A percentile compares a stretch with the other conserved stretches of the same genome.
Evolutionary conservation across 2,329 filamentous ascomycete species (phyloP).

Genomic region (Colletotrichum sp.): DNA sequence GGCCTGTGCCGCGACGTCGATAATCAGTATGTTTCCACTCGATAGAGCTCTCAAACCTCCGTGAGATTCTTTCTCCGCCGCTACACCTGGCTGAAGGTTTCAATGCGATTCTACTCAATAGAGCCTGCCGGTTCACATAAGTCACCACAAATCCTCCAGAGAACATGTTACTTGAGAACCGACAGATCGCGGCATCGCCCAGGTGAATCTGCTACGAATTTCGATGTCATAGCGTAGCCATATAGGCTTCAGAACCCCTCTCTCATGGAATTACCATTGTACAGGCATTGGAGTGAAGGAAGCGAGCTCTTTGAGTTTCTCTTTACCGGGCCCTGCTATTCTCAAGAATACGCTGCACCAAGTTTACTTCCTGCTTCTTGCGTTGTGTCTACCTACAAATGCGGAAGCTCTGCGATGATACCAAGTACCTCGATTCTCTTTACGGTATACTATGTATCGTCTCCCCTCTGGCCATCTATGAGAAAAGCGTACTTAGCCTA

Average conservation of each 20-base stretch:
- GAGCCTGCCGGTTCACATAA: background rate
- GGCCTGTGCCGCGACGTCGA: background rate
- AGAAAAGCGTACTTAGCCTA: background rate
- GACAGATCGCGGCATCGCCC: background rate
- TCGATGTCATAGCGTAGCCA: rapidly evolving
- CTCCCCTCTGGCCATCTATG: rapidly evolving
- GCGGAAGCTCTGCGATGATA: background rate
- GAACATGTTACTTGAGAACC: rapidly evolving
- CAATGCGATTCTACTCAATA: background rate
- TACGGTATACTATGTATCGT: background rate
- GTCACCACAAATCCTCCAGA: background rate
- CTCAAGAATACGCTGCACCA: background rate
- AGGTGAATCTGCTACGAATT: background rate
- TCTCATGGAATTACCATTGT: background rate
- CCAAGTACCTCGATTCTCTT: background rate
- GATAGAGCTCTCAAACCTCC: rapidly evolving
- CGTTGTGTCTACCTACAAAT: rapidly evolving
- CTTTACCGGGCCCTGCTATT: background rate
- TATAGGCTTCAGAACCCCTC: background rate
- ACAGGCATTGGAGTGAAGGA: background rate
- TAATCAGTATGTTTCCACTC: background rate
- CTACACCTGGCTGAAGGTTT: background rate
- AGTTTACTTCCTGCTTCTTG: background rate
- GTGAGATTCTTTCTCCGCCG: rapidly evolving
- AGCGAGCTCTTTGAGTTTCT: rapidly evolving